Evolutionary conservation across 805 yeast genomes (phyloP).

Genomic region (Yamadazyma insecticola): DNA sequence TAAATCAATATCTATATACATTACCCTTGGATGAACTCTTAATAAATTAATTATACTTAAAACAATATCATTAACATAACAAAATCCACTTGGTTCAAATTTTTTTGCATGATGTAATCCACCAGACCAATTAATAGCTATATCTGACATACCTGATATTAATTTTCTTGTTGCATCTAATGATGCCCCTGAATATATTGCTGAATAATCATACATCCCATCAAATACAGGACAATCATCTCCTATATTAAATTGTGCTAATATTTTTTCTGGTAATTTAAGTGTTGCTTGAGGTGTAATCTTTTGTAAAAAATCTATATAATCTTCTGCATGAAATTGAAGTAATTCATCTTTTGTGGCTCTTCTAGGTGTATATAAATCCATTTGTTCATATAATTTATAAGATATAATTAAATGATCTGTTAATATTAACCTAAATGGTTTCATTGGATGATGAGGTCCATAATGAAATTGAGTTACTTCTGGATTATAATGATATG

Average conservation of each 20-base stretch:
- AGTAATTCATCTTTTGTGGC: constrained; percentile 79
- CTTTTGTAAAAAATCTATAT: constrained; percentile 67
- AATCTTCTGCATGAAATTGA: constrained; percentile 85
- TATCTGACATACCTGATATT: constrained; percentile 82
- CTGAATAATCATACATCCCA: constrained; percentile 87
- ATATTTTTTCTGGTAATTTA: constrained; percentile 51
- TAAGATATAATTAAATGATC: constrained; percentile 86
- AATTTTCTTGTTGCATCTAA: constrained; percentile 88
- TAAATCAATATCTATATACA: constrained; percentile 90
- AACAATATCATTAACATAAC: constrained; percentile 93
- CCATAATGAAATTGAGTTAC: constrained; percentile 87
- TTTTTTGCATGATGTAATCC: constrained; percentile 97
- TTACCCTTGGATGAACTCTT: constrained; percentile 85
- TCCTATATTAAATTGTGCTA: constrained; percentile 78
- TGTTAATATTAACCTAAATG: constrained; percentile 87
- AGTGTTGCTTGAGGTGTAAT: constrained; percentile 72
- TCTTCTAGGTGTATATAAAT: constrained; percentile 73
- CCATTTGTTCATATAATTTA: constrained; percentile 86
- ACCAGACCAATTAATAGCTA: constrained; percentile 95
- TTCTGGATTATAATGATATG: constrained; percentile 83
- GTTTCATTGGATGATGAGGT: constrained; percentile 97
- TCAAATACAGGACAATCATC: constrained; percentile 95
- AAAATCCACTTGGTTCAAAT: constrained; percentile 90
- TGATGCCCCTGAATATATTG: constrained; percentile 89
- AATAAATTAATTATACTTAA: constrained; percentile 79